These are phyloP conservation scores for Exsudoporus frostii DNA, from an alignment of 768 basidiomycete genomes.

Conservation along the genomic window DNA sequence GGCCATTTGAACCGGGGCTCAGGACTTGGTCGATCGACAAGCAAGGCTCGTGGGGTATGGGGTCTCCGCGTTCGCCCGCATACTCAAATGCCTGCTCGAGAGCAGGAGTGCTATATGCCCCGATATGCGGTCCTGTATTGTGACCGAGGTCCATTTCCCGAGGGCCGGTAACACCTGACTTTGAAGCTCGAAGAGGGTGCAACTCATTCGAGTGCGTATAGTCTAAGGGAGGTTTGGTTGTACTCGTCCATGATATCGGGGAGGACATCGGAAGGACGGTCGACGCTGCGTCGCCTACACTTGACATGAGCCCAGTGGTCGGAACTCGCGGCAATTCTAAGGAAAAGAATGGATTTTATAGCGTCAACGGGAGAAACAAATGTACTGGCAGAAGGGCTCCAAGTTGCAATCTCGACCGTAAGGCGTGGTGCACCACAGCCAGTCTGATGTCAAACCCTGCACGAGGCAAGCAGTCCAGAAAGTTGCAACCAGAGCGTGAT, in stretches of 20 bases:
- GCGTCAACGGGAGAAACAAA: not conserved
- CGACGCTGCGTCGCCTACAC: constrained; percentile 12
- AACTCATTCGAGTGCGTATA: too few relatives aligned
- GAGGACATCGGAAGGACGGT: constrained; percentile 14
- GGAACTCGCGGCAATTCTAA: not conserved
- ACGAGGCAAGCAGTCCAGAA: not conserved
- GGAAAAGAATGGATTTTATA: too few relatives aligned
- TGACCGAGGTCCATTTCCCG: constrained; percentile 11
- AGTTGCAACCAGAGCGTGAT: not conserved
- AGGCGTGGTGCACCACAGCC: not conserved
- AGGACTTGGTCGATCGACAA: constrained; percentile 1
- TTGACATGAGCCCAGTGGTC: constrained; percentile 16
- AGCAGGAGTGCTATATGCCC: not conserved
- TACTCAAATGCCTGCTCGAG: not conserved
- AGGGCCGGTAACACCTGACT: constrained; percentile 19
- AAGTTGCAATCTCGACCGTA: constrained; percentile 11
- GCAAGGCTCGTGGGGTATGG: not conserved
- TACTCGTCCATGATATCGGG: constrained; percentile 8
- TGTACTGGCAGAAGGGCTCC: not conserved
- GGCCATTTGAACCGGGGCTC: not conserved
- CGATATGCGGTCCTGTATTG: not conserved
- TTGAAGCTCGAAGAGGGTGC: not conserved
- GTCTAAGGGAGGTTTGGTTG: constrained; percentile 2
- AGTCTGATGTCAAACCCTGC: constrained; percentile 13
- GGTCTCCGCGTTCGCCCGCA: not conserved